Conservation (phyloP, 2,329 filamentous ascomycete genomes). For the Aspergillus sp. region DNA sequence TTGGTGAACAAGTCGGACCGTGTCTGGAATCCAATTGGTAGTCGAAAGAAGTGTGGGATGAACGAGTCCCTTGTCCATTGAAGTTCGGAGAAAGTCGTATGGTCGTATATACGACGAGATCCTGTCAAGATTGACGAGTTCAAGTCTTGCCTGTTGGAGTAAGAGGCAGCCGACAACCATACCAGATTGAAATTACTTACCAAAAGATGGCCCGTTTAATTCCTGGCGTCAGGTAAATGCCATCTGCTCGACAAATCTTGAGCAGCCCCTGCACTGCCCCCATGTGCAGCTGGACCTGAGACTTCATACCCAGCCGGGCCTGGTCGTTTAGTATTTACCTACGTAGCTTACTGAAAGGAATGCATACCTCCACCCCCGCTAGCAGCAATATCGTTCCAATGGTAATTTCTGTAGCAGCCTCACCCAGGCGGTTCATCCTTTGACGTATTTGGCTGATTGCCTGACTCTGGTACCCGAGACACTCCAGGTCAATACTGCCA, state of each 20-base stretch:
- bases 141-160: conserved; percentile 2
- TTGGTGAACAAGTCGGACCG: not conserved
- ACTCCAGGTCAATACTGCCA: not conserved
- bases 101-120: not conserved
- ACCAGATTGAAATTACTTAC: not conserved
- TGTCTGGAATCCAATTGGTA: not conserved
- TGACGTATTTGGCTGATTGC: conserved; percentile 6
- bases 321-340: not conserved
- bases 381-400: conserved; percentile 6
- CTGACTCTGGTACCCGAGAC: conserved; percentile 1
- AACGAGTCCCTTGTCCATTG: conserved; percentile 1
- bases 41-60: not conserved
- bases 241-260: not conserved
- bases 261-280: conserved; percentile 4
- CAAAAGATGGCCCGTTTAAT: conserved; percentile 8
- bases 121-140: not conserved
- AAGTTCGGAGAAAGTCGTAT: not conserved
- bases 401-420: conserved; percentile 1
- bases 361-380: not conserved
- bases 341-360: not conserved
- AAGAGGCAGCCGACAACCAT: not conserved
- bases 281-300: conserved; percentile 6
- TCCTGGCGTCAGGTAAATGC: conserved; percentile 1
- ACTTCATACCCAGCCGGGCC: not conserved
- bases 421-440: not conserved